Evolutionary conservation across 2,329 filamentous ascomycete genomes (phyloP).

Genomic region (Beauveria australis): DNA sequence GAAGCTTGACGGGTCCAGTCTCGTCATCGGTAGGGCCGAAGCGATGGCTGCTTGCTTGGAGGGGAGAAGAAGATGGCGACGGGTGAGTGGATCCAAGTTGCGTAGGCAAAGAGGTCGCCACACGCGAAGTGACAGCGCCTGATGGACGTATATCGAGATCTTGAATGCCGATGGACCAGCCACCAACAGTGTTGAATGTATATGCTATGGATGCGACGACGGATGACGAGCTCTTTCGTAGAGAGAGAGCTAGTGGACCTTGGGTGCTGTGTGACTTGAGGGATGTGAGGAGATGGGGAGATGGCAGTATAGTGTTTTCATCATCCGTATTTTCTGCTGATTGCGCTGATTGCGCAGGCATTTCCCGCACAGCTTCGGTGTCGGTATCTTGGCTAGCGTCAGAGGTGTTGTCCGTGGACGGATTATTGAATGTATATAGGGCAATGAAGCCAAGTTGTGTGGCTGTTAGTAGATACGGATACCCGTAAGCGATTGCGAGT

Average conservation of each 20-base stretch:
- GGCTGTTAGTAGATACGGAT: conserved; percentile 72
- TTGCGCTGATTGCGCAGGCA: not conserved
- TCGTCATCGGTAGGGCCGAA: conserved; percentile 13
- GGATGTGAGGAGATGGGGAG: conserved; percentile 56
- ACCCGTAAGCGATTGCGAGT: conserved; percentile 60
- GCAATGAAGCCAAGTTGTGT: conserved; percentile 67
- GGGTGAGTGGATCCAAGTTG: conserved; percentile 17
- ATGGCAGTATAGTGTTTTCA: conserved; percentile 12
- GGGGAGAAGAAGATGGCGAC: conserved; percentile 12
- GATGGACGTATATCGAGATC: conserved; percentile 59
- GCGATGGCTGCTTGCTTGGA: not conserved
- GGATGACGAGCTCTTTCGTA: conserved; percentile 56
- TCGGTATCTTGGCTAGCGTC: conserved; percentile 8
- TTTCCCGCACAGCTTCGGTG: not conserved
- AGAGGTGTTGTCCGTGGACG: conserved; percentile 9
- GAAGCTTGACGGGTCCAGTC: conserved; percentile 52
- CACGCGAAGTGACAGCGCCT: conserved; percentile 27
- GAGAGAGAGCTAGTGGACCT: conserved; percentile 71
- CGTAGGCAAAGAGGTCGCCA: conserved; percentile 29
- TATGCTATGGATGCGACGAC: conserved; percentile 83
- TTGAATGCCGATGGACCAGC: conserved; percentile 89
- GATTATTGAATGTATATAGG: conserved; percentile 57
- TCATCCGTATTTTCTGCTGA: not conserved
- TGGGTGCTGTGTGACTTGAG: conserved; percentile 73
- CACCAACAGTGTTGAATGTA: conserved; percentile 66